Evolutionary conservation across 164 flowering plant genomes (phyloP).

Genomic region (Warburgia ugandensis): DNA sequence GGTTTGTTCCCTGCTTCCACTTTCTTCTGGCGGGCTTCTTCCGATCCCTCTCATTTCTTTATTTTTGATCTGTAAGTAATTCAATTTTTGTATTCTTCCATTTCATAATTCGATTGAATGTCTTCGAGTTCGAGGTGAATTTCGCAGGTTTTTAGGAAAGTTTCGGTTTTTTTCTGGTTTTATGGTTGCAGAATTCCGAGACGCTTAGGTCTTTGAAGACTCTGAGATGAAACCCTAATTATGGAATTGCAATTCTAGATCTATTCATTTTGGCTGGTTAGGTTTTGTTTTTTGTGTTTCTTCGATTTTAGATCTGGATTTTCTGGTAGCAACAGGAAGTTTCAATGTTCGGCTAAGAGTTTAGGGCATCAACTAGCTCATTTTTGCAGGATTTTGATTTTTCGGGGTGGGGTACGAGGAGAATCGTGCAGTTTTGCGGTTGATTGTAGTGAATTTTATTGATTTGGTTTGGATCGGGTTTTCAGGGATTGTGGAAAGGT

Average conservation of each 20-base stretch:
- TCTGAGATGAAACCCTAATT: conserved; percentile 3
- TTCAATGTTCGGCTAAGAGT: background rate
- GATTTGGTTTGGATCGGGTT: background rate
- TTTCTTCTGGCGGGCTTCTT: conserved; percentile 3
- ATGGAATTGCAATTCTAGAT: conserved; percentile 3
- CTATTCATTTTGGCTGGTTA: background rate
- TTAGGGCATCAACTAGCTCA: background rate
- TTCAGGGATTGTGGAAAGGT: background rate
- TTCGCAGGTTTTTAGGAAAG: background rate
- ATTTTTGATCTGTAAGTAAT: conserved; percentile 14
- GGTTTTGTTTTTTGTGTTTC: conserved; percentile 4
- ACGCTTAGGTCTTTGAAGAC: conserved; percentile 37
- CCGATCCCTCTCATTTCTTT: background rate
- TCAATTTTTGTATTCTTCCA: background rate
- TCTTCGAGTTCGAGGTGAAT: conserved; percentile 1
- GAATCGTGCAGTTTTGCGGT: background rate
- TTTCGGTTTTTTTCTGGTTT: conserved; percentile 4
- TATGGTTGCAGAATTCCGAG: conserved; percentile 7
- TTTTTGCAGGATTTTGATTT: background rate
- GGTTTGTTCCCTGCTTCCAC: conserved; percentile 3
- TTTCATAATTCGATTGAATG: background rate
- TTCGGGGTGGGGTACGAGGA: background rate
- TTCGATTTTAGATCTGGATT: conserved; percentile 3
- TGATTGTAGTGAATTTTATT: conserved; percentile 6
- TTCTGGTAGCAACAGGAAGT: background rate